These are phyloP conservation scores for Podospora tetraspora DNA, from an alignment of 495 filamentous ascomycete genomes.

Conservation along the genomic window DNA sequence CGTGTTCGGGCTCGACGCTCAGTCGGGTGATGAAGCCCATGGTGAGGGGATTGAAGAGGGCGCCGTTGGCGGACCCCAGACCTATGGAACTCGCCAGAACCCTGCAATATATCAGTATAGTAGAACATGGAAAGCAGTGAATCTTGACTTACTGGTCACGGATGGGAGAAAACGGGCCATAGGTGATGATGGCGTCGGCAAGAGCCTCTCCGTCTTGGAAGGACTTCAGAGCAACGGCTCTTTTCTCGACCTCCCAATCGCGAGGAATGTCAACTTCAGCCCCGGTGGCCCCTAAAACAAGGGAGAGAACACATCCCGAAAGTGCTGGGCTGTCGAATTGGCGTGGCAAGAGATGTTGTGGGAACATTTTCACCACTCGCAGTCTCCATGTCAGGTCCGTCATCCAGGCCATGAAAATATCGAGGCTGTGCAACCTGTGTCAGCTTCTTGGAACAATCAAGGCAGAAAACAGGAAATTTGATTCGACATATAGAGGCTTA, in stretches of 20 bases:
- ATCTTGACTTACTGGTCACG: background rate
- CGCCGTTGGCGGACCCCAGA: too few relatives aligned
- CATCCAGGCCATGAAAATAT: background rate
- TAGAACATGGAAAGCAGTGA: background rate
- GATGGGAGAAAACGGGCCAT: background rate
- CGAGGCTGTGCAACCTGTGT: background rate
- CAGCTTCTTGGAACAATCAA: background rate
- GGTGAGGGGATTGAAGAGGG: background rate
- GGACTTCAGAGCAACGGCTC: background rate
- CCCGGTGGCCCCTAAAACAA: background rate
- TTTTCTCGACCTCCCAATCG: background rate
- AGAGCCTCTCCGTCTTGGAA: background rate
- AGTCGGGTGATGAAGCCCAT: background rate
- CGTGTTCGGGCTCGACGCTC: background rate
- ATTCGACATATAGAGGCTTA: too few relatives aligned
- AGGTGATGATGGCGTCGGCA: background rate
- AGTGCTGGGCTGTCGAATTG: background rate
- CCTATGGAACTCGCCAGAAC: background rate
- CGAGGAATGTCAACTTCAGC: background rate
- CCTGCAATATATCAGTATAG: background rate
- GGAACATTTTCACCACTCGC: background rate
- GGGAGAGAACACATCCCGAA: background rate
- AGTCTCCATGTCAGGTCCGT: background rate
- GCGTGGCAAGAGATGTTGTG: background rate
- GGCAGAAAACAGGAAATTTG: background rate